Percentiles rank a stretch among this genome's conserved stretches.
Conservation (phyloP, 2,329 filamentous ascomycete genomes). For the Fusarium sp. region DNA sequence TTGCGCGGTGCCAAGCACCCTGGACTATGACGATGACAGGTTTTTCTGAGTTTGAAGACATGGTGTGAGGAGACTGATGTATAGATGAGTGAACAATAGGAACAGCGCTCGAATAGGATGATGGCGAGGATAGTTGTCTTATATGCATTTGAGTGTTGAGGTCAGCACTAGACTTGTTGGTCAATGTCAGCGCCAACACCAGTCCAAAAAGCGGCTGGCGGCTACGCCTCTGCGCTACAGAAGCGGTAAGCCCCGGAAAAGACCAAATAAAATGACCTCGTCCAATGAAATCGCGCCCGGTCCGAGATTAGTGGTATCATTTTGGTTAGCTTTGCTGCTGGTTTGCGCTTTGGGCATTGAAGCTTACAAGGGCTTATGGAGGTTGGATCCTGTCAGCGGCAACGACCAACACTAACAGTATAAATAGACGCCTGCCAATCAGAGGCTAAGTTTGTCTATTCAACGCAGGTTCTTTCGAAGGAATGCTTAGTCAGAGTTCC, state of each 20-base stretch:
- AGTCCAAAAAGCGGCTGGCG: too few species aligned
- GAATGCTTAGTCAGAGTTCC: too few species aligned
- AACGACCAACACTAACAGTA: rapidly evolving
- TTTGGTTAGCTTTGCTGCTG: neutral
- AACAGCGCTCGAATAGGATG: too few species aligned
- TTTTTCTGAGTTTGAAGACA: neutral
- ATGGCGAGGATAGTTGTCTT: too few species aligned
- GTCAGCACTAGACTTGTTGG: neutral
- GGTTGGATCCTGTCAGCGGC: neutral
- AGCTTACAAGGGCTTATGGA: neutral
- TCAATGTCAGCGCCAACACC: too few species aligned
- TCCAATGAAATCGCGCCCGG: too few species aligned
- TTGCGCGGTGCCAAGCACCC: constrained; percentile 28
- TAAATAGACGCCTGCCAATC: neutral
- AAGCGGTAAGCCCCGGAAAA: too few species aligned
- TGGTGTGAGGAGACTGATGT: neutral
- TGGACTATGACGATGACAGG: constrained; percentile 21
- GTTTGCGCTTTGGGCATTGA: neutral
- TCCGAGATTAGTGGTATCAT: neutral
- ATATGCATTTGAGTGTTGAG: neutral
- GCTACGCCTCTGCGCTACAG: too few species aligned
- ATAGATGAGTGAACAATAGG: too few species aligned
- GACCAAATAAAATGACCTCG: too few species aligned
- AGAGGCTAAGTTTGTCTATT: neutral
- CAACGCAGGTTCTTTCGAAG: neutral